Evolutionary conservation across 441 rosid species (phyloP), one percentile per base, ranked within the genome.

Genomic region (Cnidoscolus chayamansa): DNA sequence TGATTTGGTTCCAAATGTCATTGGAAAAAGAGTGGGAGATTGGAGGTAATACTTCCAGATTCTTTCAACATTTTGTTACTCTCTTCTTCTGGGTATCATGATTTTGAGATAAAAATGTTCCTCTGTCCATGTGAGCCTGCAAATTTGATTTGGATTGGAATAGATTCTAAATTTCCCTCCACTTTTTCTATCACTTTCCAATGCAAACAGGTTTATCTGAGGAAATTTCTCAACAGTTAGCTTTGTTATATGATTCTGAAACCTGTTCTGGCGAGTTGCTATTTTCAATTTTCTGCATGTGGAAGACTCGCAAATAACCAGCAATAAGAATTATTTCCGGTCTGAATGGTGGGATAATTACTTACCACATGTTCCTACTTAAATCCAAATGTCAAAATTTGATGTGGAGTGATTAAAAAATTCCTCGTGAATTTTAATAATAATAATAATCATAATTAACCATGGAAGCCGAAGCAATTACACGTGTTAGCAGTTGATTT

Each of bases 401-500:
- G 7, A 61, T 37, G 6, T 45, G 30, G 7, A n/a, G 47, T 35
- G 65, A 61, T 16, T 13, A 19, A 61, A 4, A 35, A 5, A 47
- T 20, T 0, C n/a, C 56, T 16, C 56, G 4, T 3, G n/a, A 51
- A 51, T 51, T 17, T 16, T 51, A 51, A 51, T n/a, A n/a, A 53
- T 3, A 40, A 40, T 3, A 40, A 40, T 3, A 40, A 40, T 40
- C 45, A 40, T 40, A 40, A 40, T 40, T 40, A 40, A 40, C 45
- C 45, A 4, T 6, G 6, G 6, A 40, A 40, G 45, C 45, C 7
- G n/a, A 51, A 51, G 16, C 16, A 13, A 7, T 67, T 57, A 65
- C 78, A 71, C 17, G 75, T 78, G 75, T 65, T 66, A 13, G 11
- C 11, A 8, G 58, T 55, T 25, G 59, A 40, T 11, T 49, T 63